Base-by-base conservation (phyloP, 2,329 filamentous ascomycete genomes). In the Penicillium sp. region DNA sequence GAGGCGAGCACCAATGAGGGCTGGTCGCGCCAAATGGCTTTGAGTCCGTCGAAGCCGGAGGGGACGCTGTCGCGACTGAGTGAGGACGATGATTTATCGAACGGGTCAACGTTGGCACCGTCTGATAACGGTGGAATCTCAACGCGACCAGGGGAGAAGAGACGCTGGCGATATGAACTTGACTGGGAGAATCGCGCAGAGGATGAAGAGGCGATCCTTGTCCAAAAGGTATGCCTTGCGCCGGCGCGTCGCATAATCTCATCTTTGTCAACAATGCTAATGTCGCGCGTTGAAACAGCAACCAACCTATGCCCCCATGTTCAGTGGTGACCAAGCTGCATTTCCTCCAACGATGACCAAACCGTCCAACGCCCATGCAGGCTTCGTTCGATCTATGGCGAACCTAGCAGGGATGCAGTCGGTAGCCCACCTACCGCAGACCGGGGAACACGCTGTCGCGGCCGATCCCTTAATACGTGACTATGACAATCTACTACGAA, bases 401-500 rank as follows among this genome's bases (percentile, higher is more conserved):
- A 94, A 93, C 73, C 84, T 96, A 62, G 80, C 82, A 8, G 76
- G 80, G 15, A 78, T 82, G 66, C 77, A 74, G 67, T 88, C 78
- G 62, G 81, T 81, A 49, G 73, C 83, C 54, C 77, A 81, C 66
- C 71, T 82, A 59, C 81, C 75, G 59, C 75, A 70, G 58, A 75
- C 81, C 25, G 69, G 83, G 17, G 83, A 82, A 15, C 82, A 84
- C 57, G 82, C 85, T 47, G 85, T 91, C 53, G 80, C 80, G 19
- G 77, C 80, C 43, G 82, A 90, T 68, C 90, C 96, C 63, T 83
- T 92, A 23, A 82, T 97, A 47, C 90, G 91, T 66, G 91, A 97
- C 77, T 97, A 97, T 75, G 92, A 96, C 73, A 97, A 97, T 73
- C 83, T 97, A 23, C 96, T 97, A 73, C 90, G 93, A 67, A 89